phyloP scores from a whole-genome alignment of 306 rosid species.

The Gastrolobium villosum region DNA sequence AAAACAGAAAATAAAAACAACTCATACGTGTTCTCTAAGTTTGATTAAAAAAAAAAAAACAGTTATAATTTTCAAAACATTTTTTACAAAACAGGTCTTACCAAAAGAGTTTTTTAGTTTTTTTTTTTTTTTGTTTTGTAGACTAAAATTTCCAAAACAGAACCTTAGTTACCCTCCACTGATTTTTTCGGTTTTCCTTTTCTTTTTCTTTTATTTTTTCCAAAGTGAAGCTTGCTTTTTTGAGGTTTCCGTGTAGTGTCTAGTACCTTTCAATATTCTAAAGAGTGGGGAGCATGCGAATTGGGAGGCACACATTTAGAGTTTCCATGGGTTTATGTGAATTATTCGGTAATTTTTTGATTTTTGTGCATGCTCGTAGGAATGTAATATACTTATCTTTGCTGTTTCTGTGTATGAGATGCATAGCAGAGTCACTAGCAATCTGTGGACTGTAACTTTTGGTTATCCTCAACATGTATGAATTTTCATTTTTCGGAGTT shows the following conservation, averaged over 20 bases:
- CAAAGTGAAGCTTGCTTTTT: neutral
- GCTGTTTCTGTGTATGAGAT: neutral
- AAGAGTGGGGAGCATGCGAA: neutral
- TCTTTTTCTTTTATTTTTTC: neutral
- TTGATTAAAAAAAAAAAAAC: too few relatives aligned
- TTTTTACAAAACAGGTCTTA: too few relatives aligned
- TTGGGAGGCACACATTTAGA: neutral
- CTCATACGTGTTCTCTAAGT: too few relatives aligned
- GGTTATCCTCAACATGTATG: neutral
- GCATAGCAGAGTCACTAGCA: neutral
- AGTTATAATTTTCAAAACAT: too few relatives aligned
- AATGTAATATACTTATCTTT: neutral
- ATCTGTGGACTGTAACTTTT: neutral
- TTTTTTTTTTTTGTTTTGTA: too few relatives aligned
- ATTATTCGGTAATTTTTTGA: neutral
- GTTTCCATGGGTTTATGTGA: neutral
- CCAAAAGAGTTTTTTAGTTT: too few relatives aligned
- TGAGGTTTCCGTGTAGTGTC: constrained; percentile 6
- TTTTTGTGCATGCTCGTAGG: constrained; percentile 10
- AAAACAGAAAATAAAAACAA: too few relatives aligned
- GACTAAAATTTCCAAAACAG: too few relatives aligned
- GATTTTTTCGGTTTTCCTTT: neutral
- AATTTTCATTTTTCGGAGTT: constrained; percentile 1
- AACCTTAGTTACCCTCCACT: neutral
- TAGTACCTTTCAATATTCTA: neutral